Evolutionary conservation across 2,329 filamentous ascomycete genomes (phyloP), one percentile per base, ranked within the genome.

Genomic region (Exophiala phaeomuriformis): DNA sequence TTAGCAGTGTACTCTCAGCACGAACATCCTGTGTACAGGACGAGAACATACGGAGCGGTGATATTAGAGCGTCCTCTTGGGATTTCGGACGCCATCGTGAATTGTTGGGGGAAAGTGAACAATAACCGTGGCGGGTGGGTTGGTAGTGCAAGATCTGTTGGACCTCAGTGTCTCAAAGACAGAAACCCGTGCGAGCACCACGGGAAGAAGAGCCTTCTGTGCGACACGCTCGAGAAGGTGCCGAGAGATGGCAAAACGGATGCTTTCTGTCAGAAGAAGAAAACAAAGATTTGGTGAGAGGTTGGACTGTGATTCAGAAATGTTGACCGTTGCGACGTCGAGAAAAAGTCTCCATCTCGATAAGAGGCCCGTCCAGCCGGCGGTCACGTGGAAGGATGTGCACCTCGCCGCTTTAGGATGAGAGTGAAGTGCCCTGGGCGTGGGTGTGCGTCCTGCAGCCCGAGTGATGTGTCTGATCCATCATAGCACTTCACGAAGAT

Each of bases 261-360:
- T 5, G 39, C 39, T 41, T 28, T 27, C 5, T 41, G 39, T 7
- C 4, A 45, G 29, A 29, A 5, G 44, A 36, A 33, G 44, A 45
- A 32, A 45, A 32, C 12, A 27, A 41, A 41, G 39, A 41, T 41
- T 41, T 41, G 39, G 39, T 41, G 39, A 41, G 39, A 41, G 39
- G 39, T 28, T 41, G 39, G 39, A 41, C 39, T 27, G 39, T 41
- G 39, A 41, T 41, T 41, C 39, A 41, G 39, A 41, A 41, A 27
- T 41, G 39, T 41, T 41, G 39, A 41, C 39, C 39, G 39, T 41
- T 41, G 39, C 39, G 39, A 41, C 39, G 39, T 41, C 39, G 39
- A 27, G 39, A 88, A 68, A 89, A 89, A 67, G 88, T 94, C 67
- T 88, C 39, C 39, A 41, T 39, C 45, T 47, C 45, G 45, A 47